phyloP scores from a whole-genome alignment of 1,284 basidiomycete genomes.

The Apiotrichum laibachii region DNA sequence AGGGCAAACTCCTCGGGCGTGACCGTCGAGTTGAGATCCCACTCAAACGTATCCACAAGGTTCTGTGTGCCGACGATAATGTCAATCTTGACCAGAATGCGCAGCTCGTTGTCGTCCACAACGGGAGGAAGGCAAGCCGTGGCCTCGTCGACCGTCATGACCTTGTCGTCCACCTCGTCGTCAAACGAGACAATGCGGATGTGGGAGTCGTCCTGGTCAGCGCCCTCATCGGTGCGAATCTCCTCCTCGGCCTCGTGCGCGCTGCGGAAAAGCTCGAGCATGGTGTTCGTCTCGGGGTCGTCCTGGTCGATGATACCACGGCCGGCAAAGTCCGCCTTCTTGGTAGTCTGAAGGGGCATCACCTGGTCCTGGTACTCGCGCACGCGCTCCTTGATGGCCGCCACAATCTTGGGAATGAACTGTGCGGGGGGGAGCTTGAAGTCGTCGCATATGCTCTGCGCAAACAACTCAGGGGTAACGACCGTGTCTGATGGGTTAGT shows the following conservation, averaged over 20 bases:
- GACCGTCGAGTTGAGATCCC: constrained; percentile 80
- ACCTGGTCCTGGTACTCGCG: constrained; percentile 54
- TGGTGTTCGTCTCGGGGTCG: constrained; percentile 24
- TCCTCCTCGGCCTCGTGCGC: constrained; percentile 30
- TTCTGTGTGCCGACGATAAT: constrained; percentile 92
- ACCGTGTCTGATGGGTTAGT: constrained; percentile 65
- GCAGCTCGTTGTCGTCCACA: constrained; percentile 69
- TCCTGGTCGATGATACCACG: constrained; percentile 35
- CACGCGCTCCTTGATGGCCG: constrained; percentile 85
- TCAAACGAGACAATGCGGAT: constrained; percentile 28
- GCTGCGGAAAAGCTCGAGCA: constrained; percentile 32
- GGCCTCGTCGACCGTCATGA: constrained; percentile 48
- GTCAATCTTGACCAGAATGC: constrained; percentile 90
- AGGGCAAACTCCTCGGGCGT: constrained; percentile 92
- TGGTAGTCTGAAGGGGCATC: constrained; percentile 25
- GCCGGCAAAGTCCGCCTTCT: neutral
- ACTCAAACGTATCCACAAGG: constrained; percentile 96
- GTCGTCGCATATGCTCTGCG: constrained; percentile 86
- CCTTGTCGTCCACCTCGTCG: constrained; percentile 35
- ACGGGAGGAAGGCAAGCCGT: constrained; percentile 28
- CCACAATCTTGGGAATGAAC: constrained; percentile 73
- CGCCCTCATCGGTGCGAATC: constrained; percentile 35
- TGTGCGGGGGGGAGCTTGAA: constrained; percentile 67
- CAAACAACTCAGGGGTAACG: constrained; percentile 85
- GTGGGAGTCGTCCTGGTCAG: constrained; percentile 24